Conservation (phyloP, 176 grass and related monocot species). For the Phyllostachys edulis region DNA sequence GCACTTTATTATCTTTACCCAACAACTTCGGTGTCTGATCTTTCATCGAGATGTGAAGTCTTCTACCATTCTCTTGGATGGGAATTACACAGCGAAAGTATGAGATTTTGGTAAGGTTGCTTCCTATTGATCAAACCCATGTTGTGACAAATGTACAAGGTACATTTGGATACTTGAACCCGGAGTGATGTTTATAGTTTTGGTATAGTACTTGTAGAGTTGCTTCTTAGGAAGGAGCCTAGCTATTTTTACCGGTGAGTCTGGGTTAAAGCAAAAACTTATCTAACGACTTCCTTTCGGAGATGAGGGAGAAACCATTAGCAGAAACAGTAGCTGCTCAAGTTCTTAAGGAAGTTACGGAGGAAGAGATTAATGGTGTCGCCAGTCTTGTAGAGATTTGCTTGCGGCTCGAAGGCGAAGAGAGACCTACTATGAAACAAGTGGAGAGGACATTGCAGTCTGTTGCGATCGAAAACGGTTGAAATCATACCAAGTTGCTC, state of each 20-base stretch:
- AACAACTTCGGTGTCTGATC: too few species aligned
- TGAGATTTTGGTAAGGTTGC: too few species aligned
- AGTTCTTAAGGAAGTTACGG: not conserved
- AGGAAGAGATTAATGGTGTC: too few species aligned
- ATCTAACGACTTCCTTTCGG: not conserved
- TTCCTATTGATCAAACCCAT: too few species aligned
- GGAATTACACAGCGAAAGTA: too few species aligned
- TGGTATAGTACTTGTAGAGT: too few species aligned
- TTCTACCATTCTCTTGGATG: too few species aligned
- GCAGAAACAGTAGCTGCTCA: not conserved
- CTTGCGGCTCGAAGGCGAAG: too few species aligned
- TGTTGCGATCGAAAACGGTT: not conserved
- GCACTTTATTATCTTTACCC: too few species aligned
- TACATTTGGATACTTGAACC: slow-evolving; percentile 28
- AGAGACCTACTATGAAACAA: not conserved
- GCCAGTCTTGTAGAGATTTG: too few species aligned
- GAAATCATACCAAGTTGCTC: not conserved
- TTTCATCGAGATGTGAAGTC: too few species aligned
- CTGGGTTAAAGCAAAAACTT: not conserved
- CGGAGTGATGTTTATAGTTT: slow-evolving; percentile 29
- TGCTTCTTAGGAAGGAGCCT: too few species aligned
- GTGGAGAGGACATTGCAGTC: not conserved
- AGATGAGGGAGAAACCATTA: not conserved
- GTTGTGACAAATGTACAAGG: not conserved
- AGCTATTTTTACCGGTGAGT: not conserved